These are phyloP conservation scores for Ophiostoma sp. DNA, from an alignment of 2,329 filamentous ascomycete species.

Conservation along the genomic window DNA sequence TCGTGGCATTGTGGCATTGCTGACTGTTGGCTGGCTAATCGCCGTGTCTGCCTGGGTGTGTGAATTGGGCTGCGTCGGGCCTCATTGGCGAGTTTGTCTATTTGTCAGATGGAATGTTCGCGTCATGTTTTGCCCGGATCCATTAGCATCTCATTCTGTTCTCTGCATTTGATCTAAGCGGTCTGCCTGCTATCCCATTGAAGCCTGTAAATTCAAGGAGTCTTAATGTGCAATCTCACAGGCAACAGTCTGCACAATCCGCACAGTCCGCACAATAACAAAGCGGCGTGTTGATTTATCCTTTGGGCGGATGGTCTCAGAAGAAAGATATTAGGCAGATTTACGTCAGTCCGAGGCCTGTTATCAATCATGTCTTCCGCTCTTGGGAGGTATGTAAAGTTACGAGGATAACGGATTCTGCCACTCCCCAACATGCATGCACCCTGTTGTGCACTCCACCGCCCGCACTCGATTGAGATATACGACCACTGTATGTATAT, in stretches of 20 bases:
- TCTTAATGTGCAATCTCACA: background rate
- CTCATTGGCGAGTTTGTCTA: background rate
- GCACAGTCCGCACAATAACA: background rate
- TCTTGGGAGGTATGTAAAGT: background rate
- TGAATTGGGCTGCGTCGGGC: conserved; percentile 6
- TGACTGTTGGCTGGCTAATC: conserved; percentile 1
- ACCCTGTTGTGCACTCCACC: background rate
- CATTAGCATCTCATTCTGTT: background rate
- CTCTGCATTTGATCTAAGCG: too few relatives aligned
- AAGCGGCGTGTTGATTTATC: background rate
- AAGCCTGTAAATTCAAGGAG: background rate
- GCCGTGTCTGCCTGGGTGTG: background rate
- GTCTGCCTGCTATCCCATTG: background rate
- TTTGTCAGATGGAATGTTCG: background rate
- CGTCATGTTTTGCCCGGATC: background rate
- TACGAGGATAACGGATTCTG: background rate
- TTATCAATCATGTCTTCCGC: too few relatives aligned
- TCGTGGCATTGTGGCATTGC: conserved; percentile 1
- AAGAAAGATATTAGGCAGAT: too few relatives aligned
- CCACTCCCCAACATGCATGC: background rate
- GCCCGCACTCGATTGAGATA: background rate
- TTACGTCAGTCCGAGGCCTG: too few relatives aligned
- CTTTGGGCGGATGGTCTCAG: background rate
- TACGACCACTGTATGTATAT: background rate
- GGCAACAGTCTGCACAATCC: background rate